These are phyloP conservation scores for Ascochyta lentis DNA, from an alignment of 2,329 filamentous ascomycete species.

Conservation along the genomic window DNA sequence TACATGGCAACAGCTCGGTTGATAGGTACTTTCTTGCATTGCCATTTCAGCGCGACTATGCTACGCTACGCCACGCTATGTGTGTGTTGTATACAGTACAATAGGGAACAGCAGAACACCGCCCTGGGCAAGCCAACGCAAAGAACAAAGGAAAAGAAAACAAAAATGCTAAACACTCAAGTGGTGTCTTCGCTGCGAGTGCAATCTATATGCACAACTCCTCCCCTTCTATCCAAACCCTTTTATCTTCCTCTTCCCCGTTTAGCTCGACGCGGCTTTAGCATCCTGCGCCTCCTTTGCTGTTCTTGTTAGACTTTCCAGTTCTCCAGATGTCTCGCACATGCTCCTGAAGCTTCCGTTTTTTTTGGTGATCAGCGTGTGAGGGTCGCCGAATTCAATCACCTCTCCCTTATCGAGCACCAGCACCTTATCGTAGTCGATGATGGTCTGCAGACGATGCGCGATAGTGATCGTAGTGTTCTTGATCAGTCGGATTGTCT, in stretches of 20 bases:
- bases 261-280: constrained; percentile 8
- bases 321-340: constrained; percentile 70
- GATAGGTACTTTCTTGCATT: too few species aligned
- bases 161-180: not conserved
- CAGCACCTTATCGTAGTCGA: constrained; percentile 96
- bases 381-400: constrained; percentile 90
- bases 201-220: not conserved
- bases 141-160: not conserved
- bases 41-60: too few species aligned
- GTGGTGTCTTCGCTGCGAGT: not conserved
- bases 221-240: not conserved
- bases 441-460: constrained; percentile 93
- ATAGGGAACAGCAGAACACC: too few species aligned
- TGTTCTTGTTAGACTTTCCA: constrained; percentile 63
- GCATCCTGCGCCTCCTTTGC: constrained; percentile 58
- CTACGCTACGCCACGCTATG: too few species aligned
- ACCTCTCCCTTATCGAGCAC: constrained; percentile 89
- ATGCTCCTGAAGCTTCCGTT: constrained; percentile 71
- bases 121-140: too few species aligned
- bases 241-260: not conserved
- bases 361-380: constrained; percentile 69
- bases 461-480: constrained; percentile 96
- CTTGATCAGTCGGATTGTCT: constrained; percentile 89
- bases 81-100: too few species aligned
- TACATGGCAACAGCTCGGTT: too few species aligned